A percentile compares a stretch with the other conserved stretches of the same genome.
phyloP scores from a whole-genome alignment of 2,329 filamentous ascomycete genomes.

The Talaromyces sp. region DNA sequence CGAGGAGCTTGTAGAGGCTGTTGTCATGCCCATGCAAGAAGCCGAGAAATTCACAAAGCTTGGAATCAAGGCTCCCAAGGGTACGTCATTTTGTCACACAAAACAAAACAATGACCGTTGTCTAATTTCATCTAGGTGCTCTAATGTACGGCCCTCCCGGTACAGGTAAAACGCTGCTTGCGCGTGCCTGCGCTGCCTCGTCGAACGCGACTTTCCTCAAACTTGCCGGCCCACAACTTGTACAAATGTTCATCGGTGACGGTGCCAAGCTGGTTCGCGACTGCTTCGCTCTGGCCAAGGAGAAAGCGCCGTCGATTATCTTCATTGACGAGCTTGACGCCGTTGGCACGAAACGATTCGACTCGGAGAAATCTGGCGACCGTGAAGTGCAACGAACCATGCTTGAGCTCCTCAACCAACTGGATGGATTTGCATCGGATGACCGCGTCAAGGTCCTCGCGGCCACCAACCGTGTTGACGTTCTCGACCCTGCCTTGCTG shows the following conservation, averaged over 20 bases:
- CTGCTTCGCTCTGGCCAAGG: slow-evolving; percentile 95
- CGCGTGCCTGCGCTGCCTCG: slow-evolving; percentile 92
- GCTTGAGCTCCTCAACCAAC: slow-evolving; percentile 96
- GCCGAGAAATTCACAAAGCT: slow-evolving; percentile 99
- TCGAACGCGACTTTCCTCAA: slow-evolving; percentile 99
- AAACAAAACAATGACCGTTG: slow-evolving; percentile 7
- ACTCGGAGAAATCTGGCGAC: slow-evolving; percentile 96
- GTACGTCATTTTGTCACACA: slow-evolving; percentile 53
- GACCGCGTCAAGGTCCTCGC: slow-evolving; percentile 95
- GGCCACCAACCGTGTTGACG: slow-evolving; percentile 90
- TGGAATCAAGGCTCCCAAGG: slow-evolving; percentile 98
- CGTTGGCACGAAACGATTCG: slow-evolving; percentile 98
- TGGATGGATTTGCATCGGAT: slow-evolving; percentile 95
- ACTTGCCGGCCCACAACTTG: slow-evolving; percentile 91
- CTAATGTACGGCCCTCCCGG: slow-evolving; percentile 80
- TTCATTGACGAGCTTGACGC: slow-evolving; percentile 99
- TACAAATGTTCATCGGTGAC: slow-evolving; percentile 99
- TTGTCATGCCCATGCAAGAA: slow-evolving; percentile 99
- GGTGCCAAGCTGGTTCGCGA: slow-evolving; percentile 96
- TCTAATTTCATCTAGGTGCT: slow-evolving; percentile 58
- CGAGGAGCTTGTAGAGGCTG: slow-evolving; percentile 95
- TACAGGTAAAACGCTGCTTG: slow-evolving; percentile 57
- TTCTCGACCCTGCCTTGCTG: slow-evolving; percentile 84
- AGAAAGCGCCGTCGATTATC: slow-evolving; percentile 98
- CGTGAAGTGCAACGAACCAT: slow-evolving; percentile 97